Conservation (phyloP, 768 basidiomycete species). For the Hemileccinum rubropunctum region DNA sequence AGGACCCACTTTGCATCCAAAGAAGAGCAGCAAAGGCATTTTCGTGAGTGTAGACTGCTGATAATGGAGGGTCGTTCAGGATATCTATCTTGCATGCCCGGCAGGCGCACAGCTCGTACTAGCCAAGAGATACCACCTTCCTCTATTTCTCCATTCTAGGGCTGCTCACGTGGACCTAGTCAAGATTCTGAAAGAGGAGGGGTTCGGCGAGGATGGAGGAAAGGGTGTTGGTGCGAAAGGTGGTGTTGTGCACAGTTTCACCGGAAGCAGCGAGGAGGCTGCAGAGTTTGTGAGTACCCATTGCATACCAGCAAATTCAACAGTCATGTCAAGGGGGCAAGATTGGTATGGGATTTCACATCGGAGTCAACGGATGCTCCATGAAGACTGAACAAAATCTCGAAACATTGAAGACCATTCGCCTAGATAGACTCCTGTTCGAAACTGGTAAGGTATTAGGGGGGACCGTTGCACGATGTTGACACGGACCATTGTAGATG, state of each 20-base stretch:
- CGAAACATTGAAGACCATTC: slow-evolving; percentile 51
- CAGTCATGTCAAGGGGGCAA: slow-evolving; percentile 24
- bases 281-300: slow-evolving; percentile 55
- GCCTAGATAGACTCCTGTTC: slow-evolving; percentile 57
- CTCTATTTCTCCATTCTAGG: slow-evolving; percentile 79
- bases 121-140: slow-evolving; percentile 69
- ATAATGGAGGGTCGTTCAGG: neutral
- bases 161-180: slow-evolving; percentile 74
- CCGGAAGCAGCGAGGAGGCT: slow-evolving; percentile 61
- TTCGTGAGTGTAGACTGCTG: slow-evolving; percentile 49
- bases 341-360: slow-evolving; percentile 66
- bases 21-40: slow-evolving; percentile 60
- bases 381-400: slow-evolving; percentile 72
- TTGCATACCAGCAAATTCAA: neutral
- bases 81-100: neutral
- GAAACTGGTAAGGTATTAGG: slow-evolving; percentile 60
- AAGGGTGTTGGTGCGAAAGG: slow-evolving; percentile 54
- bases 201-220: slow-evolving; percentile 59
- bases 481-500: slow-evolving; percentile 40
- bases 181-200: slow-evolving; percentile 58
- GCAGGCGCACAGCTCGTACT: slow-evolving; percentile 56
- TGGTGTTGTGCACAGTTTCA: slow-evolving; percentile 84
- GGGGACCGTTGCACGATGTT: neutral
- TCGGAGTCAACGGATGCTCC: slow-evolving; percentile 71
- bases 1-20: slow-evolving; percentile 60